Evolutionary conservation across 352 stramenopile species (phyloP), one percentile per base, ranked within the genome.

Genomic region (Pythium vanterpoolii): DNA sequence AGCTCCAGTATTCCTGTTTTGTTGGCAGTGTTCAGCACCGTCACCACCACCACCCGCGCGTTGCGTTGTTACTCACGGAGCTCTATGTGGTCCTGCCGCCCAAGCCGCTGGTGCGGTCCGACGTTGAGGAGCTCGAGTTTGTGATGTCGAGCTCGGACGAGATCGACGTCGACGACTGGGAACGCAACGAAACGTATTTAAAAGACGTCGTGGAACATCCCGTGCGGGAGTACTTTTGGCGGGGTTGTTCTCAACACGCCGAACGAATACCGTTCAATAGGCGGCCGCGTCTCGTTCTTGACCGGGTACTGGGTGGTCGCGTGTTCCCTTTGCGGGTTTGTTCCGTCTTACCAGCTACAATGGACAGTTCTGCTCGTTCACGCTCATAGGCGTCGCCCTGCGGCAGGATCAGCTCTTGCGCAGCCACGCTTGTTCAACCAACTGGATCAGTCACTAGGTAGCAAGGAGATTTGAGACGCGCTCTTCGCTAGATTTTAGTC

Each of bases 91-190:
- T 99, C n/a, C 88, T 99, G 61, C 96, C 96, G 4, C 85, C 92
- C 33, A 79, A 96, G 23, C 76, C 98, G 43, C 65, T 99, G 26
- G 88, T 96, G 46, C 74, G 97, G 2, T 99, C 99, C 71, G 96
- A 99, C 69, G 96, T 95, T 39, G 95, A 99, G 75, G 96, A 99
- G 74, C 78, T 99, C 10, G 96, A 99, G 66, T 83, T 98, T 49
- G 56, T 99, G 30, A 84, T 99, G 56, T 98, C 93, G 51, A 96
- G 97, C n/a, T 81, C 98, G 34, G 92, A 96, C 7, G 83, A 93
- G 69, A 97, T 99, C 60, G 89, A 98, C 49, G 94, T 99, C 39
- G 83, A 92, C 13, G 96, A 99, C 74, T 99, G 96, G 96, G 86
- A 93, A 64, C 62, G 68, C 6, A 71, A 98, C 65, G 98, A 95